Evolutionary conservation across 2,329 filamentous ascomycete species (phyloP), one percentile per base, ranked within the genome.

Genomic region (Epichloe gansuensis): DNA sequence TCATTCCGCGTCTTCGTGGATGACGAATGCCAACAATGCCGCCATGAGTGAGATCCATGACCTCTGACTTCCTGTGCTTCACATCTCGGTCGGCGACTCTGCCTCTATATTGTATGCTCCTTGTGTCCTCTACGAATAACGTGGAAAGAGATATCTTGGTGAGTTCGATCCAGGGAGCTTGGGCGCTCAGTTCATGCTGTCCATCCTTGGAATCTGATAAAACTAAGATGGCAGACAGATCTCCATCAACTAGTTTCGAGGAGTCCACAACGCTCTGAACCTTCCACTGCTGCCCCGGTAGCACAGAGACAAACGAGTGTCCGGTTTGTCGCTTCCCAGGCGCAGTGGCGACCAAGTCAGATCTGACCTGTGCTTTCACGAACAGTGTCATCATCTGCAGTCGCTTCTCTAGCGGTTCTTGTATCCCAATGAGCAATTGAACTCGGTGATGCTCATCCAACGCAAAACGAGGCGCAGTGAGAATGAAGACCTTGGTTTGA

Each of bases 131-230:
- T 23, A 81, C 64, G 54, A 75, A 74, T 21, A 89, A 69, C 31
- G 74, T 59, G 2, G 85, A 82, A 2, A 89, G 67, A 0, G 75
- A 71, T n/a, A 89, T 68, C 43, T 80, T 81, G n/a, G 82, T 80
- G 12, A 85, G 73, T 50, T 77, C 76, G 53, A 83, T 82, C 86
- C 86, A 90, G 0, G 85, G 85, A 5, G 84, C 84, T 64, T 89
- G 85, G 9, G 87, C 70, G 57, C 82, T 87, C 15, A 91, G 67
- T 60, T 85, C 80, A 46, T 80, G 77, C 34, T 76, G 75, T 1
- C 84, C 83, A 56, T 80, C 72, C 49, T 76, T 74, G 25, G 80
- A 78, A 58, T 84, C 78, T 3, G 82, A 85, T 13, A 91, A 68
- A 27, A 87, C 80, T 3, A 89, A 68, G 49, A 90, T 84, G 56